Evolutionary conservation across 1,139 yeast species (phyloP), one percentile per base, ranked within the genome.

Genomic region (Hemisphaericaspora xylofermentans): DNA sequence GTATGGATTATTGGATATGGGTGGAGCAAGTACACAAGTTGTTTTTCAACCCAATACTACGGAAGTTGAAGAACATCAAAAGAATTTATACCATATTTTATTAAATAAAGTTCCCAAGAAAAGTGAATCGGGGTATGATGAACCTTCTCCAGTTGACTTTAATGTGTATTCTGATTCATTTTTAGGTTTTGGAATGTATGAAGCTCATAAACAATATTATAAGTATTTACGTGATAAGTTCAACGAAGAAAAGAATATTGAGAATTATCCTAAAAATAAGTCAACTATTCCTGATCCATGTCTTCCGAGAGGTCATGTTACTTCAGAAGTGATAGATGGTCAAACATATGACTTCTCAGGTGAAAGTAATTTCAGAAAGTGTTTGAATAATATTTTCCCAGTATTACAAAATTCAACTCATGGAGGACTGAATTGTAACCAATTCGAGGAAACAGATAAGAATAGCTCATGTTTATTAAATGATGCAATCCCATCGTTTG

Each of bases 11-110:
- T 60, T 88, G 45, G 95, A 87, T 50, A 83, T 88, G 89, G 95
- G 95, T 3, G 95, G 95, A 0, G 94, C 94, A 0, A 84, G 93
- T 1, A 83, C 95, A 0, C 95, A 88, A 56, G 79, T 88, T 28
- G 87, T 88, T 1, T 87, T 85, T 57, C 85, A 80, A 49, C 94
- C 95, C 0, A 77, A 78, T 51, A 44, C 63, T 15, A 68, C 83
- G 0, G 87, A 82, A 47, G 64, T 69, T 12, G 64, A 60, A 6
- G 78, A 77, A 42, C 84, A 82, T 50, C 58, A 67, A 40, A 79
- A 80, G 42, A 78, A 76, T 39, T 60, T 86, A 42, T 78, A 76
- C 53, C 65, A 66, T 29, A 60, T 87, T 2, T 67, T 69, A 15
- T 62, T 86, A 35, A 65, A 77, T 25, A 64, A 71, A 14, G 49